phyloP scores from a whole-genome alignment of 208 protist genomes.

The Acanthamoeba sp. region DNA sequence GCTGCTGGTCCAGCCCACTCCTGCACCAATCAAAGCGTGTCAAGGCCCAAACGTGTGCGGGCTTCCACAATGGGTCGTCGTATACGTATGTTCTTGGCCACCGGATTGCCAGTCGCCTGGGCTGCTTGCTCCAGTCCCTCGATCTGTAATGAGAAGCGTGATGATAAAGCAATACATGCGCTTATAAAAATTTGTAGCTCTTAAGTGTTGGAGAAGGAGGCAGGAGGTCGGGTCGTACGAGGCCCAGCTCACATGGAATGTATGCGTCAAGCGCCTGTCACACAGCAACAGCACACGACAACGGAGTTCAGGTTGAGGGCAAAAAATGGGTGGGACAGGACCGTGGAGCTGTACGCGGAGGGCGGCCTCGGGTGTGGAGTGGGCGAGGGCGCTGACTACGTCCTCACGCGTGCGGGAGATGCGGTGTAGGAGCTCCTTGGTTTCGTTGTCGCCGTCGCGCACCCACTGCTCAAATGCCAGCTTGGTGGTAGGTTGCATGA shows the following conservation, averaged over 20 bases:
- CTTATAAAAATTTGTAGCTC: no score
- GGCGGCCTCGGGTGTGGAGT: neutral
- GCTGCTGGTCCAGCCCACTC: constrained; percentile 11
- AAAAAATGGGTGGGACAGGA: no score
- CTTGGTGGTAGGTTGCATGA: neutral
- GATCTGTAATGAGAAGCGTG: neutral
- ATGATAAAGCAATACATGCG: neutral
- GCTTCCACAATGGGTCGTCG: no score
- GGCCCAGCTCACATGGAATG: neutral
- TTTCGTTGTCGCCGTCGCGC: neutral
- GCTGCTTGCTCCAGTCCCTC: neutral
- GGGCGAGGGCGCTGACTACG: neutral
- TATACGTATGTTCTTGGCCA: constrained; percentile 1
- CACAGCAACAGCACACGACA: neutral
- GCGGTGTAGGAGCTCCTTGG: neutral
- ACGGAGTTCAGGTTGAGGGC: neutral
- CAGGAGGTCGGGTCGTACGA: neutral
- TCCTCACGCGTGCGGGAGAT: constrained; percentile 23
- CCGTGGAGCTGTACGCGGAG: neutral
- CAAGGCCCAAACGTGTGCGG: no score
- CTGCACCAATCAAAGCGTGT: neutral
- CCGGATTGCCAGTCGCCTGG: neutral
- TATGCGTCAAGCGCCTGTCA: neutral
- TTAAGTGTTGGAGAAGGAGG: no score
- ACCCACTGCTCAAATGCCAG: constrained; percentile 16